Percentiles rank a stretch among this genome's conserved stretches.
phyloP scores from a whole-genome alignment of 352 stramenopile genomes.

The Phytophthora quininea region DNA sequence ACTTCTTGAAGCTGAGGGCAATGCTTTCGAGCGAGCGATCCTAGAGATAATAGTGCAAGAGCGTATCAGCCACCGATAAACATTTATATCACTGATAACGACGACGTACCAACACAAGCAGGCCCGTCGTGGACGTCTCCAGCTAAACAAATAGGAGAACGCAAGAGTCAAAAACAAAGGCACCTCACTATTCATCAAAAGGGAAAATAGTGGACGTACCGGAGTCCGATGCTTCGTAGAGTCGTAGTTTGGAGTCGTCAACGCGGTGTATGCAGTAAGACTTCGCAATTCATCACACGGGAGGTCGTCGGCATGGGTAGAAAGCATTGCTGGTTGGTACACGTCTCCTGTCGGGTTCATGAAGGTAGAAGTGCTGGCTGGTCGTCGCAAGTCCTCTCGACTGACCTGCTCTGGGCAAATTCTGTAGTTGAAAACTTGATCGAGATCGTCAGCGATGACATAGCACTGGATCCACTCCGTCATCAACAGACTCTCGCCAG shows the following conservation, averaged over 20 bases:
- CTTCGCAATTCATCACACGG: constrained; percentile 48
- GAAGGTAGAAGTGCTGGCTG: constrained; percentile 36
- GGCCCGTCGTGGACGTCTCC: constrained; percentile 39
- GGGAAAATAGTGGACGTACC: constrained; percentile 24
- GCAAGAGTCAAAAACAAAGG: not conserved
- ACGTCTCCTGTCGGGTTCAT: constrained; percentile 61
- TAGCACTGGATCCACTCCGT: constrained; percentile 84
- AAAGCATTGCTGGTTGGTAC: constrained; percentile 50
- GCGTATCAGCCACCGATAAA: constrained; percentile 6
- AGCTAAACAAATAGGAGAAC: constrained; percentile 25
- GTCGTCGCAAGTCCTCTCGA: constrained; percentile 45
- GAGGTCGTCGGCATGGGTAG: constrained; percentile 28
- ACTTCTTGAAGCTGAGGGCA: constrained; percentile 50
- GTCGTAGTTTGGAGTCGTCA: constrained; percentile 51
- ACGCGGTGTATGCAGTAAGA: constrained; percentile 54
- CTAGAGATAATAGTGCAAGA: constrained; percentile 26
- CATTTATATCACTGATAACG: not conserved
- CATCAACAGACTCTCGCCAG: constrained; percentile 75
- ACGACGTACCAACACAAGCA: constrained; percentile 52
- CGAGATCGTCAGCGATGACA: constrained; percentile 85
- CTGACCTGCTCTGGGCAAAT: constrained; percentile 60
- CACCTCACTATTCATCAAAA: constrained; percentile 1
- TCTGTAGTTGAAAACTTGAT: constrained; percentile 61
- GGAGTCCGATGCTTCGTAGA: constrained; percentile 31
- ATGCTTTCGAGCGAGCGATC: constrained; percentile 68